Base-by-base conservation (phyloP, 495 filamentous ascomycete species). In the Aspergillus avenaceus region DNA sequence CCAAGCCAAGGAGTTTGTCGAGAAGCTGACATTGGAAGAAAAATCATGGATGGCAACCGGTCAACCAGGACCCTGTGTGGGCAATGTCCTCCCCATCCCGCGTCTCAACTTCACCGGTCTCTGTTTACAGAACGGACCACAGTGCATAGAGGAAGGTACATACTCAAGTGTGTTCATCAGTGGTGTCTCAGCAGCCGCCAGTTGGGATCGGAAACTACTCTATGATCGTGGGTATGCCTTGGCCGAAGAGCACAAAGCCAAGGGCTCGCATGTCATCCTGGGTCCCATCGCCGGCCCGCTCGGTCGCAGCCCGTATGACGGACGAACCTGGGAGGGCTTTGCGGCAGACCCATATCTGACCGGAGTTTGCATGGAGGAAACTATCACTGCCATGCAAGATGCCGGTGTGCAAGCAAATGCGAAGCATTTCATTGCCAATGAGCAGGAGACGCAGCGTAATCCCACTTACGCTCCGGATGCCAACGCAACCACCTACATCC, bases 11-110 rank as follows among this genome's bases (percentile, higher is more conserved):
- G 67, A 64, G 0, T 90, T 90, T 52, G 87, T 91, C 32, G 78
- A 77, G 9, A 80, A 89, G 66, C 69, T 95, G 54, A 91, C 86
- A 0, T 64, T 91, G 27, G 65, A 84, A 18, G 89, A 95, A 72
- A 95, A 92, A 71, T 81, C 90, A 61, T 90, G 91, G 58, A 63
- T 95, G 49, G 91, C 86, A 2, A 92, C 88, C 0, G 89, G 89
- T 56, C 75, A 75, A 50, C 73, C 74, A 8, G 86, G 84, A 38
- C 76, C 80, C 49, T 91, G 88, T 58, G 89, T 95, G 8, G 89
- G 89, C 19, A 79, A 92, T 44, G 75, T 70, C 31, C 88, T 88
- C 3, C 61, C 81, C 5, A 61, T 74, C 8, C 63, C 64, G 14
- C 59, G 62, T 12, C 55, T 73, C 45, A 61, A 67, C 8, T 74